Evolutionary conservation across 106 monocot species (phyloP).

Genomic region (Acanthochlamys bracteata): DNA sequence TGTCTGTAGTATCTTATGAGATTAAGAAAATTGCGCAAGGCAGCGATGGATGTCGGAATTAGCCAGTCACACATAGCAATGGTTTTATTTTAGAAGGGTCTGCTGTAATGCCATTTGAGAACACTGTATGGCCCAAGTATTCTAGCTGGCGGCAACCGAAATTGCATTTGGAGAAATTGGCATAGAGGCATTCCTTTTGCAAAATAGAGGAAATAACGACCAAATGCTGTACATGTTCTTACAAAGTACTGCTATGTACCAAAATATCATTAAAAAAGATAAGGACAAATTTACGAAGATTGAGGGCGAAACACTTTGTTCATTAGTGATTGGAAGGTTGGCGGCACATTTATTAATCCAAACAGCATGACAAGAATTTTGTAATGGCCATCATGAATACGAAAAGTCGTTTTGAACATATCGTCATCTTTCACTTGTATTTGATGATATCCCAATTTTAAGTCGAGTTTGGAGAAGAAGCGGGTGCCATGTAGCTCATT

Average conservation of each 20-base stretch:
- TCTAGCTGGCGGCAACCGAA: not conserved
- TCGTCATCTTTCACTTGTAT: not conserved
- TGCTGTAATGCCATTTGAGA: not conserved
- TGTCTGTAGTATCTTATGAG: not conserved
- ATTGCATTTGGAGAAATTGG: not conserved
- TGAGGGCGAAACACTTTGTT: not conserved
- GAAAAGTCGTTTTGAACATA: conserved; percentile 2
- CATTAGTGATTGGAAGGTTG: not conserved
- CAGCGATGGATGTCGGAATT: not conserved
- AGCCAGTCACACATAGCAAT: not conserved
- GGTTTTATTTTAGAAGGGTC: not conserved
- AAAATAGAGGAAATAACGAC: not conserved
- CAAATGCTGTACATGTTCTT: not conserved
- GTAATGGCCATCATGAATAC: not conserved
- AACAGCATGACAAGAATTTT: conserved; percentile 2
- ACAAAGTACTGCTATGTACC: not conserved
- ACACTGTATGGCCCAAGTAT: not conserved
- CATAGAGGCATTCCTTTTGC: not conserved
- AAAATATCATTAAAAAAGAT: not conserved
- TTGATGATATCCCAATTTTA: conserved; percentile 11
- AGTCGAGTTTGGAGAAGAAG: conserved; percentile 12
- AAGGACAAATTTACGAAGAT: conserved; percentile 1
- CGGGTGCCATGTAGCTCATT: not conserved
- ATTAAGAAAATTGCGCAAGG: not conserved
- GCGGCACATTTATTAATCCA: not conserved